phyloP scores from a whole-genome alignment of 2,329 filamentous ascomycete species.

The Epichloe sylvatica region DNA sequence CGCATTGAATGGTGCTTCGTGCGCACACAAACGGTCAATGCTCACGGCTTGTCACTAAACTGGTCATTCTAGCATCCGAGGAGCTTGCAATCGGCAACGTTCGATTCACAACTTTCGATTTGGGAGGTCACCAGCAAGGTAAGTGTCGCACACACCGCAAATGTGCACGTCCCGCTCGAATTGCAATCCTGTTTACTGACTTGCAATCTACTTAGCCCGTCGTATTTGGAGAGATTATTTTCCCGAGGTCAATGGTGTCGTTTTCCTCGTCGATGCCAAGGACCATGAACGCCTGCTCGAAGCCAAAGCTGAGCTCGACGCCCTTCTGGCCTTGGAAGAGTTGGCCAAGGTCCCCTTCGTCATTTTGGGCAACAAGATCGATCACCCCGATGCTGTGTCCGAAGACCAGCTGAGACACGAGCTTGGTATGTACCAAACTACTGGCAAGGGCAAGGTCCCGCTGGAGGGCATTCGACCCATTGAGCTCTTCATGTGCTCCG shows the following conservation, averaged over 20 bases:
- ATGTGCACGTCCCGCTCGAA: not conserved
- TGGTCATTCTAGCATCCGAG: slow-evolving; percentile 53
- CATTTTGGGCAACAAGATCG: slow-evolving; percentile 97
- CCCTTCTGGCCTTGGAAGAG: slow-evolving; percentile 92
- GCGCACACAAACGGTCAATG: not conserved
- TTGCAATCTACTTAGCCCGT: slow-evolving; percentile 46
- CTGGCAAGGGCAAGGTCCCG: slow-evolving; percentile 87
- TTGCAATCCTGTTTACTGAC: not conserved
- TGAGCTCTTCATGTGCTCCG: slow-evolving; percentile 98
- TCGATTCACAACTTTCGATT: slow-evolving; percentile 86
- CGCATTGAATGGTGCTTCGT: not conserved
- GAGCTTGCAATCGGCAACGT: slow-evolving; percentile 87
- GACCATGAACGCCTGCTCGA: slow-evolving; percentile 90
- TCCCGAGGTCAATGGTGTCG: slow-evolving; percentile 89
- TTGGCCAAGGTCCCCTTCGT: slow-evolving; percentile 91
- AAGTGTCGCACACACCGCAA: slow-evolving; percentile 9
- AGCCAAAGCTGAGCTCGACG: slow-evolving; percentile 93
- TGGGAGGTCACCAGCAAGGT: slow-evolving; percentile 89
- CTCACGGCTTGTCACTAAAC: slow-evolving; percentile 4
- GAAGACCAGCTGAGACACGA: slow-evolving; percentile 91
- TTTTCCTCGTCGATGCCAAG: slow-evolving; percentile 96
- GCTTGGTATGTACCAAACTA: slow-evolving; percentile 89
- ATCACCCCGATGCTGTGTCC: slow-evolving; percentile 87
- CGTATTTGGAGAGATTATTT: slow-evolving; percentile 96
- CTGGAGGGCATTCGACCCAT: slow-evolving; percentile 87